Evolutionary conservation across 805 yeast species (phyloP).

Genomic region (Starmerella gropengiesseri): DNA sequence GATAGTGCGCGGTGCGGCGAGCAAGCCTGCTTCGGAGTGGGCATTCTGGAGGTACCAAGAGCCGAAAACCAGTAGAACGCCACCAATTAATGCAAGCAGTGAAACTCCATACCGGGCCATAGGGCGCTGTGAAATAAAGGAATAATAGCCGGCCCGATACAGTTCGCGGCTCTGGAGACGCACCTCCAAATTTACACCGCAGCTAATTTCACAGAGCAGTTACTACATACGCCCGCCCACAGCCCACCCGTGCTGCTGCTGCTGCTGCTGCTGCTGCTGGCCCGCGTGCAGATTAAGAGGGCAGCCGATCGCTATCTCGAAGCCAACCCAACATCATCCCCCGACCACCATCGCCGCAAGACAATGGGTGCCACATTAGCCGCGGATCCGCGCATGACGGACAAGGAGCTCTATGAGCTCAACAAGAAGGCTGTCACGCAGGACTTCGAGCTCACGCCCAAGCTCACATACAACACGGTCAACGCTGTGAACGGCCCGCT

Average conservation of each 20-base stretch:
- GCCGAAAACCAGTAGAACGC: no score
- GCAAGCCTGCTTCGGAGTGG: not conserved
- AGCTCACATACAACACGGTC: constrained; percentile 88
- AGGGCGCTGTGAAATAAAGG: no score
- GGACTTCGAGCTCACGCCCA: constrained; percentile 84
- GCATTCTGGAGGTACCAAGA: no score
- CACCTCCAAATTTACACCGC: no score
- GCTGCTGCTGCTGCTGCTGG: not conserved
- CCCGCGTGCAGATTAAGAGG: not conserved
- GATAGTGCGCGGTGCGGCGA: constrained; percentile 4
- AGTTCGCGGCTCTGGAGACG: no score
- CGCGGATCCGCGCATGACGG: constrained; percentile 26
- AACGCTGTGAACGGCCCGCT: constrained; percentile 98
- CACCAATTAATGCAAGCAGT: not conserved
- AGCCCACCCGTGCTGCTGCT: no score
- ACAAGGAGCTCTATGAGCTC: constrained; percentile 42
- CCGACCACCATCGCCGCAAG: not conserved
- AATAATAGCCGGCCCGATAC: no score
- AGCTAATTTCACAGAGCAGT: no score
- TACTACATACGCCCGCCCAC: no score
- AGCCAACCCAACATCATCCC: not conserved
- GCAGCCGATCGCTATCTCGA: not conserved
- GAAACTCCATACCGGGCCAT: no score
- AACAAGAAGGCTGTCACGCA: constrained; percentile 87
- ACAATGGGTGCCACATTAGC: constrained; percentile 13